Evolutionary conservation across 1,284 basidiomycete species (phyloP).

Genomic region (Mycosarcoma maydis): DNA sequence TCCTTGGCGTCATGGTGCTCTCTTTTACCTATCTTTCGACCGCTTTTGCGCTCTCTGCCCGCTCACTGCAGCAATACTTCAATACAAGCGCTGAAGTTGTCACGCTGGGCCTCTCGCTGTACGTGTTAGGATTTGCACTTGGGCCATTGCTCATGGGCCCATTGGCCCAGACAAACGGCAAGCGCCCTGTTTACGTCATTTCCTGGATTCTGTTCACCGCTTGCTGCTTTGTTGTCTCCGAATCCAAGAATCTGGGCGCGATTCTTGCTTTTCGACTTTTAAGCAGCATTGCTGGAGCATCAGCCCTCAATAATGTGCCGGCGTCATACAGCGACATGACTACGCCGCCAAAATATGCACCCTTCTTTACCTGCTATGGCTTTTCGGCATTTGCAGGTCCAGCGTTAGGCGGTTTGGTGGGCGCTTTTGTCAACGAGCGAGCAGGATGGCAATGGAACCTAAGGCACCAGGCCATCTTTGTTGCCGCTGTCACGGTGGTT

Average conservation of each 20-base stretch:
- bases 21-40: conserved; percentile 43
- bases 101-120: conserved; percentile 34
- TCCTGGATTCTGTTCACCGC: conserved; percentile 41
- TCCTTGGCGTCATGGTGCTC: conserved; percentile 33
- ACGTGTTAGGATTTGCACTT: conserved; percentile 33
- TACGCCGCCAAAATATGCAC: conserved; percentile 16
- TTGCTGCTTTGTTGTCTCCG: conserved; percentile 52
- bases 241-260: conserved; percentile 53
- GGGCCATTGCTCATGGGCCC: conserved; percentile 43
- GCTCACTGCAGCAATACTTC: conserved; percentile 22
- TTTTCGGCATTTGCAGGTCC: conserved; percentile 41
- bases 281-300: conserved; percentile 50
- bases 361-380: conserved; percentile 37
- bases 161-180: conserved; percentile 33
- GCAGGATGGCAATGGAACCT: conserved; percentile 49
- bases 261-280: conserved; percentile 63
- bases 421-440: conserved; percentile 36
- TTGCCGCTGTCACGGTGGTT: conserved; percentile 29
- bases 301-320: conserved; percentile 47
- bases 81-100: conserved; percentile 29
- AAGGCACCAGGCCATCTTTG: conserved; percentile 46
- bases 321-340: conserved; percentile 40
- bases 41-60: conserved; percentile 29
- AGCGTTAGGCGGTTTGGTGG: conserved; percentile 29
- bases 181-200: conserved; percentile 40